Conservation (phyloP, 257 asterid genomes). For the Agastache rugosa region DNA sequence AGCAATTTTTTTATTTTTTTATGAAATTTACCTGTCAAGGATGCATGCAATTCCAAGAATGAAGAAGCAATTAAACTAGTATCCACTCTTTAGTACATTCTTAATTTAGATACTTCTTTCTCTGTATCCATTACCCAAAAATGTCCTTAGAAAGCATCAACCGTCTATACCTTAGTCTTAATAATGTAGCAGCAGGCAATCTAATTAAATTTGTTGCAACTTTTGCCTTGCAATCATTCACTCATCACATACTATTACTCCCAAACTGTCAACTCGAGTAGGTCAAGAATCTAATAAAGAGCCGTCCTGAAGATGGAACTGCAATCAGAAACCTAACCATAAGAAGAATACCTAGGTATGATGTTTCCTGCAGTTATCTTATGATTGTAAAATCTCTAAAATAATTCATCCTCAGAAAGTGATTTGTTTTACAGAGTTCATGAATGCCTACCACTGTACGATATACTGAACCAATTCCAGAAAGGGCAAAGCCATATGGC, state of each 20-base stretch:
- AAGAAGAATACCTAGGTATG: slow-evolving; percentile 74
- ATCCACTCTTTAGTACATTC: not conserved
- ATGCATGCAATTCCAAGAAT: slow-evolving; percentile 7
- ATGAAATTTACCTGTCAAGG: not conserved
- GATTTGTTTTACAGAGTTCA: slow-evolving; percentile 45
- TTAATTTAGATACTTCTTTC: not conserved
- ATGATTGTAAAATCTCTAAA: not conserved
- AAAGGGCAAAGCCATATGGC: slow-evolving; percentile 91
- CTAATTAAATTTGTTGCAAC: not conserved
- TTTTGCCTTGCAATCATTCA: not conserved
- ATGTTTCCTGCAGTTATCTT: not conserved
- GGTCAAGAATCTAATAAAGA: slow-evolving; percentile 77
- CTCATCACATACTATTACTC: slow-evolving; percentile 14
- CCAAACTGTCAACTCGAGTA: slow-evolving; percentile 19
- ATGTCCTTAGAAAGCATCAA: not conserved
- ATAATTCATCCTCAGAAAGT: not conserved
- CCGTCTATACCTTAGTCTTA: not conserved
- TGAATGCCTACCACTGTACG: slow-evolving; percentile 59
- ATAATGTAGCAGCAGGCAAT: not conserved
- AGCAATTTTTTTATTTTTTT: no score
- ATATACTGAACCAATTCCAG: slow-evolving; percentile 74
- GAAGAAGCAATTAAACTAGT: not conserved
- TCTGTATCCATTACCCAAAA: not conserved
- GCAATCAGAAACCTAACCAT: slow-evolving; percentile 62
- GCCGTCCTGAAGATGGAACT: slow-evolving; percentile 55